Base-by-base conservation (phyloP, 106 monocot genomes). In the Allium fistulosum region DNA sequence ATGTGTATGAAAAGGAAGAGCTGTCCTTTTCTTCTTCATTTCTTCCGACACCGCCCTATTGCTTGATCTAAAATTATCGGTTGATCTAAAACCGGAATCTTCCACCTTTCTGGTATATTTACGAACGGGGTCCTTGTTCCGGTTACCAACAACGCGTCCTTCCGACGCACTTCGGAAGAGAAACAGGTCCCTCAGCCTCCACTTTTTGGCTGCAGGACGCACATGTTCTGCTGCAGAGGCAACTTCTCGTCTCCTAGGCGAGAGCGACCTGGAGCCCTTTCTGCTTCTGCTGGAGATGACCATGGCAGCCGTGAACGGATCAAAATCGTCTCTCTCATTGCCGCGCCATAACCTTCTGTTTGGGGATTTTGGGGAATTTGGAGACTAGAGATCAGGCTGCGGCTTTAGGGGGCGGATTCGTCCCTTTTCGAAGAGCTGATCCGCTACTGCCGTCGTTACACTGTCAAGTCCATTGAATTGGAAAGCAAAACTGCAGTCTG, bases 131-230 rank as follows among this genome's bases (percentile, higher is more conserved):
- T 81, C 86, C 63, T 74, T 86, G 73, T 78, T 76, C 48, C 71
- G 74, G 48, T 65, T 69, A 7, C 69, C 69, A 49, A 67, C 75
- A 9, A 52, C 85, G 1, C 85, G 75, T 10, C 85, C 85, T 57
- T 85, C 85, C 49, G 85, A 91, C 27, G 84, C 84, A 64, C 84
- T 91, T 7, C 91, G 76, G 69, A 91, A 87, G 48, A 91, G 73
- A 62, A 91, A 72, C 15, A 91, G 58, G 57, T 91, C 82, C 77
- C 68, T 79, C 59, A 87, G 60, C 72, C 76, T 70, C 81, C 90
- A 91, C 52, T 81, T 91, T 72, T 67, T 81, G 63, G 87, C 72
- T 3, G 61, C 68, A 12, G 13, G 13, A 55, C 53, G 13, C 6
- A 11, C 53, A 22, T 45, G 57, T 26, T 14, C 13, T 1, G 17